Percentiles rank a stretch among this genome's conserved stretches.
phyloP scores from a whole-genome alignment of 2,329 filamentous ascomycete genomes.

The Cladosporium cucumerinum region DNA sequence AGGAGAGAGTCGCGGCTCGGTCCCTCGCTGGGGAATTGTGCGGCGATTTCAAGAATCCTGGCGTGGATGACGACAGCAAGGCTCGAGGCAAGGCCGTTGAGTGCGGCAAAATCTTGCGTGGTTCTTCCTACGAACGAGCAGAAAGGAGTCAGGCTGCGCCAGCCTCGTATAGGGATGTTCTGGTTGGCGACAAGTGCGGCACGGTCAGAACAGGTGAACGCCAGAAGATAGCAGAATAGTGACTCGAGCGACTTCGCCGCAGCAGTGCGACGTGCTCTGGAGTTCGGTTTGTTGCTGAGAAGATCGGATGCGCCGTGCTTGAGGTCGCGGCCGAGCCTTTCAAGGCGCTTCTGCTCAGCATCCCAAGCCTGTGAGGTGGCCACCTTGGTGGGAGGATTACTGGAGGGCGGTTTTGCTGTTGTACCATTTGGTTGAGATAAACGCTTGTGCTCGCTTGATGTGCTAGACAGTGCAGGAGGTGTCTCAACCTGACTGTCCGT shows the following conservation, averaged over 20 bases:
- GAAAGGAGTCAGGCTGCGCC: constrained; percentile 20
- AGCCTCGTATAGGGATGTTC: not conserved
- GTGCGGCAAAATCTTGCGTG: constrained; percentile 27
- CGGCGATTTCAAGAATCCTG: constrained; percentile 33
- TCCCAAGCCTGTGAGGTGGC: constrained; percentile 32
- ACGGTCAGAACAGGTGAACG: constrained; percentile 34
- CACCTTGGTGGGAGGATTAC: constrained; percentile 26
- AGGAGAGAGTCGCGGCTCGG: constrained; percentile 7
- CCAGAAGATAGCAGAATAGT: constrained; percentile 39
- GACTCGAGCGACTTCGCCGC: constrained; percentile 46
- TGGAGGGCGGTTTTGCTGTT: constrained; percentile 4
- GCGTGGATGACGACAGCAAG: constrained; percentile 41
- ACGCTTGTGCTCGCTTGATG: constrained; percentile 21
- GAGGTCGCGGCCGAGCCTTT: constrained; percentile 43
- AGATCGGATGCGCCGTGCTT: constrained; percentile 45
- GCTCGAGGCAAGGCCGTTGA: constrained; percentile 42
- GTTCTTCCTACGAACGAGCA: constrained; percentile 14
- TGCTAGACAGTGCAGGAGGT: constrained; percentile 25
- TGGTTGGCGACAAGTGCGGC: constrained; percentile 27
- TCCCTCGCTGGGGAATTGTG: constrained; percentile 4
- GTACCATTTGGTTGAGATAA: constrained; percentile 19
- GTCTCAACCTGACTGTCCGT: constrained; percentile 18
- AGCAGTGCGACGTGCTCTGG: constrained; percentile 21
- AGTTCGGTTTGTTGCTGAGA: constrained; percentile 23
- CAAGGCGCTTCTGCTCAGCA: constrained; percentile 39